These are phyloP conservation scores for Lentinus brumalis DNA, from an alignment of 768 basidiomycete genomes.

Conservation along the genomic window DNA sequence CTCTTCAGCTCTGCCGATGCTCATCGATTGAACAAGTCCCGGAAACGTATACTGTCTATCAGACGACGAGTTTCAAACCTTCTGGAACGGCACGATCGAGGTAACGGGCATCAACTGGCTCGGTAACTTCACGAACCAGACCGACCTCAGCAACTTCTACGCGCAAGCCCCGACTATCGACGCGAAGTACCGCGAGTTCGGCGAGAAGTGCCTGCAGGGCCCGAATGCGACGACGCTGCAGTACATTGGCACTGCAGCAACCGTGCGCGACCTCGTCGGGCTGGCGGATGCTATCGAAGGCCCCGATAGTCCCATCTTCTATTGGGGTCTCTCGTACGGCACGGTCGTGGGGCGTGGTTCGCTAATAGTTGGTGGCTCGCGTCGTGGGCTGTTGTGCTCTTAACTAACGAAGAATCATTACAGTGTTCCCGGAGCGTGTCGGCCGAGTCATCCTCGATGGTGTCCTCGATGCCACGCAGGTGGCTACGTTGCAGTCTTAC, in stretches of 20 bases:
- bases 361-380: conserved; percentile 5
- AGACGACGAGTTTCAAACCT: conserved; percentile 7
- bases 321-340: conserved; percentile 19
- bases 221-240: conserved; percentile 14
- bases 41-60: conserved; percentile 6
- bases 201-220: conserved; percentile 11
- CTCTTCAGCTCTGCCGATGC: background rate
- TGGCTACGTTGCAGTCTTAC: conserved; percentile 11
- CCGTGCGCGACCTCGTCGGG: conserved; percentile 16
- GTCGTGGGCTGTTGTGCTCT: background rate
- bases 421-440: conserved; percentile 18
- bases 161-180: conserved; percentile 2
- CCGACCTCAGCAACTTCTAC: conserved; percentile 11
- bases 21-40: background rate
- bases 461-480: conserved; percentile 5
- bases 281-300: conserved; percentile 14
- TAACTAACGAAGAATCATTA: too few species aligned
- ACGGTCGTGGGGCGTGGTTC: conserved; percentile 12
- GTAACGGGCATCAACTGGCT: conserved; percentile 5
- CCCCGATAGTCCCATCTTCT: conserved; percentile 4
- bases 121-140: conserved; percentile 14
- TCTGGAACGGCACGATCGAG: conserved; percentile 13
- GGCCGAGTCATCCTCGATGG: conserved; percentile 17
- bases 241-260: conserved; percentile 16
- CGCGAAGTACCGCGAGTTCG: conserved; percentile 3